phyloP scores from a whole-genome alignment of 192 early-diverging fungal species.

The Rhizophagus clarus region DNA sequence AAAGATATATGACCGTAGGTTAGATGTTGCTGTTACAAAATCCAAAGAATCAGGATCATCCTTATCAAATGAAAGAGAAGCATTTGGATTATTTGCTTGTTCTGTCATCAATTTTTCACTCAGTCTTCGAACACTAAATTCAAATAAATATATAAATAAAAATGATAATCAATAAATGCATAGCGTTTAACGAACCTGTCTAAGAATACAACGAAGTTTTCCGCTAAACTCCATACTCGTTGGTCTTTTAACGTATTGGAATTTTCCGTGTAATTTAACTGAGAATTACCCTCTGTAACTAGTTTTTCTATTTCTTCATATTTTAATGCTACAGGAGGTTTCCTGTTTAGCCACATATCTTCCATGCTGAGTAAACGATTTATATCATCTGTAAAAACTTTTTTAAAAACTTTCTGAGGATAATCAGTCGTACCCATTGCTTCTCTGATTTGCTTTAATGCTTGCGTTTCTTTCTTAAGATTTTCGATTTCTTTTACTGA shows the following conservation, averaged over 20 bases:
- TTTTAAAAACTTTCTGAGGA: slow-evolving; percentile 64
- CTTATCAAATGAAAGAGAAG: slow-evolving; percentile 85
- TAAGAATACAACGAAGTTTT: slow-evolving; percentile 72
- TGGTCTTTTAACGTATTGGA: slow-evolving; percentile 62
- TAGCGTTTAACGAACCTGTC: slow-evolving; percentile 56
- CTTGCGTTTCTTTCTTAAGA: slow-evolving; percentile 73
- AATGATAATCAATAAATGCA: background rate
- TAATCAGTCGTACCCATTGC: slow-evolving; percentile 63
- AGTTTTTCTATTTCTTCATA: slow-evolving; percentile 48
- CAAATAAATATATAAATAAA: background rate
- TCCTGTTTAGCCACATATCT: slow-evolving; percentile 85
- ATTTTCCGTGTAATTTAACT: slow-evolving; percentile 33
- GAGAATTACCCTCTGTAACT: background rate
- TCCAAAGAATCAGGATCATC: slow-evolving; percentile 89
- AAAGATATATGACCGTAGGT: slow-evolving; percentile 83
- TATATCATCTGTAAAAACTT: slow-evolving; percentile 86
- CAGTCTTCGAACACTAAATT: slow-evolving; percentile 54
- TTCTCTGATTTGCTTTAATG: slow-evolving; percentile 67
- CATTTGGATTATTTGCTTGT: slow-evolving; percentile 51
- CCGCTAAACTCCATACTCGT: slow-evolving; percentile 66
- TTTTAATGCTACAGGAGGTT: slow-evolving; percentile 67
- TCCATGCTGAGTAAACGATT: slow-evolving; percentile 78
- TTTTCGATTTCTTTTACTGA: slow-evolving; percentile 74
- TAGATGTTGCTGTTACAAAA: slow-evolving; percentile 93
- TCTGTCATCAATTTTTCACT: slow-evolving; percentile 48